A percentile compares a stretch with the other conserved stretches of the same genome.
Conservation (phyloP, 1,284 basidiomycete species). For the Austroboletus novae-zelandiae region DNA sequence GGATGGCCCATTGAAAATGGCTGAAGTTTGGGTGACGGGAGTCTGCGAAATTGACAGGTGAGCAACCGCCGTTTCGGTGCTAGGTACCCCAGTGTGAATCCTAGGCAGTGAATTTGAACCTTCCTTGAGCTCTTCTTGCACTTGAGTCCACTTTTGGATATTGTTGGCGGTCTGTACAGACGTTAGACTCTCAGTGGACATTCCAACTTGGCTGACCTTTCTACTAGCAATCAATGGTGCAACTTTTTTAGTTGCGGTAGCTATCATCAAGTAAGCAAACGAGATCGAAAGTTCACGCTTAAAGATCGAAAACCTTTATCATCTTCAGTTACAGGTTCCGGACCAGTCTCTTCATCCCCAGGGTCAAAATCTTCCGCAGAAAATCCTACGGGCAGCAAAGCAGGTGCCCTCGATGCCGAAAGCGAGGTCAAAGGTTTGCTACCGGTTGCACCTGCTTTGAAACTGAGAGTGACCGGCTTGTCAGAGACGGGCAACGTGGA, state of each 20-base stretch:
- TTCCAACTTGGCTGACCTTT: conserved; percentile 60
- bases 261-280: conserved; percentile 39
- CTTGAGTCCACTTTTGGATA: conserved; percentile 94
- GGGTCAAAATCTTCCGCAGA: conserved; percentile 44
- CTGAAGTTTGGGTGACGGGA: conserved; percentile 12
- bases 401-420: conserved; percentile 30
- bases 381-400: conserved; percentile 53
- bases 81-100: conserved; percentile 11
- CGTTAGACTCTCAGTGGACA: not conserved
- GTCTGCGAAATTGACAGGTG: conserved; percentile 5
- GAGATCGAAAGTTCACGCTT: conserved; percentile 10
- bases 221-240: conserved; percentile 83
- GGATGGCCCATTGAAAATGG: conserved; percentile 23
- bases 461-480: conserved; percentile 74
- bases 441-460: conserved; percentile 51
- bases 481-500: conserved; percentile 69
- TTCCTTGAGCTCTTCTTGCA: conserved; percentile 77
- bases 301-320: conserved; percentile 51
- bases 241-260: conserved; percentile 66
- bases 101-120: conserved; percentile 32
- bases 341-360: conserved; percentile 38
- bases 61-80: conserved; percentile 3
- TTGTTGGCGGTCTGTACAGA: conserved; percentile 72
- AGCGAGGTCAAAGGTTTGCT: conserved; percentile 34
- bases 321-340: conserved; percentile 37